Evolutionary conservation across 352 stramenopile genomes (phyloP), one percentile per base, ranked within the genome.

Genomic region (Globisporangium yorkense): DNA sequence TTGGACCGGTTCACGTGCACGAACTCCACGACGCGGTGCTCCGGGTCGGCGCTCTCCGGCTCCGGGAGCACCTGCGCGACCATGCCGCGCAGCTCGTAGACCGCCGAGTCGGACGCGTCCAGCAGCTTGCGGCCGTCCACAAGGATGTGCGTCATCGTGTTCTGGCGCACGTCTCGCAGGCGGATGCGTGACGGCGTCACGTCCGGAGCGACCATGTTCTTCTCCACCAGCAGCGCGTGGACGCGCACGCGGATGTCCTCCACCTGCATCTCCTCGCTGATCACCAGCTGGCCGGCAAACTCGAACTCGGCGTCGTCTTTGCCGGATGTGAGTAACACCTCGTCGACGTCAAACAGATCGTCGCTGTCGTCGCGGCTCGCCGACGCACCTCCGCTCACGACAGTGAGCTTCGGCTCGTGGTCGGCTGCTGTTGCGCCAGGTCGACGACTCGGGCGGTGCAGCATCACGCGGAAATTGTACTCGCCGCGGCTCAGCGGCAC

Each of bases 51-150:
- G 0, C 56, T 64, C 45, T 94, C 84, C 0, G 77, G 77, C n/a
- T 72, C 65, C 0, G 56, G n/a, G 29, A 90, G 63, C n/a, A 94
- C 62, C 57, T 94, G 72, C 16, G 71, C 84, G 18, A 89, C 80
- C 56, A 94, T 83, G 16, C 77, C 80, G 40, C 84, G 66, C 21
- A 78, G 77, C 77, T 94, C 84, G 54, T 94, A 94, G 13, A 88
- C 72, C 15, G 84, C 76, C n/a, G 87, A 69, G 27, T 72, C 67
- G 2, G 82, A 92, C 33, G 80, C 80, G 39, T 94, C 71, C 7
- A 78, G 67, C 1, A 94, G 65, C 49, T 72, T 78, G 45, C 77
- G 63, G 0, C 77, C 80, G 59, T 94, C 70, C 0, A 84, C 66
- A 9, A 94, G 61, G 16, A 94, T 74, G 12, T 65, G 77, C 15